These are phyloP conservation scores for Sungouiozyma intestinalis DNA, from an alignment of 805 yeast genomes.

Conservation along the genomic window DNA sequence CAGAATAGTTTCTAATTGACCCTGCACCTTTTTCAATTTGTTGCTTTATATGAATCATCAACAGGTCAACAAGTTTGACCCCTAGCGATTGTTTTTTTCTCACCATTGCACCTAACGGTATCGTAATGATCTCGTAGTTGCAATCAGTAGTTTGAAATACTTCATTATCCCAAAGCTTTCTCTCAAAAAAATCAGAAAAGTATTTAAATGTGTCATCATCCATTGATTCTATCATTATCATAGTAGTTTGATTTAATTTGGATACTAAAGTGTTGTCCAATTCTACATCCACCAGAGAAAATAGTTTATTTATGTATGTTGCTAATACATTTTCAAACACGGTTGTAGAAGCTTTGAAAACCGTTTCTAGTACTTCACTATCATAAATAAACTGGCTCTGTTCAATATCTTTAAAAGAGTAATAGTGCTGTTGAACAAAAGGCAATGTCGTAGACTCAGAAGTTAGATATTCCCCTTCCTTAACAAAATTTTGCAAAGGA, in stretches of 20 bases:
- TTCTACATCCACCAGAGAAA: conserved; percentile 50
- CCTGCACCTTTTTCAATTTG: conserved; percentile 83
- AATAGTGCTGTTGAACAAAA: conserved; percentile 56
- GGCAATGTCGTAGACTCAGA: conserved; percentile 36
- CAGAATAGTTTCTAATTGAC: conserved; percentile 49
- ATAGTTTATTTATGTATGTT: conserved; percentile 46
- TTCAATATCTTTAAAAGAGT: conserved; percentile 31
- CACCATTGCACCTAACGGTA: conserved; percentile 61
- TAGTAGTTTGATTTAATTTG: conserved; percentile 36
- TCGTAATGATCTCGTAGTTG: conserved; percentile 57
- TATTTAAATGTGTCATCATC: conserved; percentile 43
- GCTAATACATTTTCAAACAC: conserved; percentile 53
- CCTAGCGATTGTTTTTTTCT: conserved; percentile 38
- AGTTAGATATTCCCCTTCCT: conserved; percentile 31
- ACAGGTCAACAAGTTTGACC: conserved; percentile 14
- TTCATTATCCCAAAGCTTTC: conserved; percentile 36
- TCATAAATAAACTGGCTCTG: conserved; percentile 33
- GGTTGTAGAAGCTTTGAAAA: conserved; percentile 64
- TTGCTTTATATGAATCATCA: conserved; percentile 39
- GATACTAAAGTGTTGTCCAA: conserved; percentile 28
- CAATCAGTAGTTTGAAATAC: conserved; percentile 51
- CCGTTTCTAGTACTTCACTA: conserved; percentile 37
- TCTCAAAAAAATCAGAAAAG: conserved; percentile 32
- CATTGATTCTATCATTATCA: conserved; percentile 45
- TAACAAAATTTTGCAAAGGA: conserved; percentile 53